Conservation (phyloP, 345 rosid genomes). For the Salix suchowensis region DNA sequence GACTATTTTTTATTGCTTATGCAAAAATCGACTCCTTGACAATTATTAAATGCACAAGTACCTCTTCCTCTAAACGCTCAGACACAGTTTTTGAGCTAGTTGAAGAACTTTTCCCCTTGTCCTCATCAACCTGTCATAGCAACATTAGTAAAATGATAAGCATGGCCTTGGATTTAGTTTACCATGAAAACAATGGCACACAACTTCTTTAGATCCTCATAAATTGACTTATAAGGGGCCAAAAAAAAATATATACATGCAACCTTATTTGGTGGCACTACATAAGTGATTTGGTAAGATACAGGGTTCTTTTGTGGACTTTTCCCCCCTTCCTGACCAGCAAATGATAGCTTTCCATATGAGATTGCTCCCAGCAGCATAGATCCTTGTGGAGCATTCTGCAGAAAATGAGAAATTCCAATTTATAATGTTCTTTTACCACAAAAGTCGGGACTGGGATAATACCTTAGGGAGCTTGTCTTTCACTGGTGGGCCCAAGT, state of each 20-base stretch:
- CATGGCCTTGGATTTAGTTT: not conserved
- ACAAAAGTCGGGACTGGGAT: not conserved
- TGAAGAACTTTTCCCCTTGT: slow-evolving; percentile 59
- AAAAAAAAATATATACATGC: not conserved
- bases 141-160: not conserved
- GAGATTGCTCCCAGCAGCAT: slow-evolving; percentile 74
- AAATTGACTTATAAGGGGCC: not conserved
- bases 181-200: not conserved
- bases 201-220: not conserved
- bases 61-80: slow-evolving; percentile 86
- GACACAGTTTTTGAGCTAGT: slow-evolving; percentile 50
- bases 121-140: slow-evolving; percentile 61
- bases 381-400: slow-evolving; percentile 82
- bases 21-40: not conserved
- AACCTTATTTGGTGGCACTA: slow-evolving; percentile 94
- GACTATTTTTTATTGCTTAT: not conserved
- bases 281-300: slow-evolving; percentile 55
- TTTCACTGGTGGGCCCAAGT: slow-evolving; percentile 71
- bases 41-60: slow-evolving; percentile 16
- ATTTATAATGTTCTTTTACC: not conserved
- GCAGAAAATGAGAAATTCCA: slow-evolving; percentile 22
- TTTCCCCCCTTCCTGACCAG: slow-evolving; percentile 41
- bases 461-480: slow-evolving; percentile 82
- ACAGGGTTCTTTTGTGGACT: slow-evolving; percentile 64
- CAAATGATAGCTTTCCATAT: slow-evolving; percentile 61